phyloP scores from a whole-genome alignment of 345 rosid species.

The Gossypium anomalum region DNA sequence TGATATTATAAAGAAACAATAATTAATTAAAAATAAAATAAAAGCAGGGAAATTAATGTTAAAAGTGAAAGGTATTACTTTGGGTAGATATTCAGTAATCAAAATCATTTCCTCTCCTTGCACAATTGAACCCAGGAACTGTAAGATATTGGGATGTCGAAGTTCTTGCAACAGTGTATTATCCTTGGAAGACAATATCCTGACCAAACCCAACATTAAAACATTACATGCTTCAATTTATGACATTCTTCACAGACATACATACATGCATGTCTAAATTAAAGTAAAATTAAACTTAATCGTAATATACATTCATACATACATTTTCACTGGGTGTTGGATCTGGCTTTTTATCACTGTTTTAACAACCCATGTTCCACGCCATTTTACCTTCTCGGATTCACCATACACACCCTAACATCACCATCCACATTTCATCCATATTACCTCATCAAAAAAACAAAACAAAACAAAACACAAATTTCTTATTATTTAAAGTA shows the following conservation, averaged over 20 bases:
- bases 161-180: slow-evolving; percentile 48
- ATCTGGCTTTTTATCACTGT: slow-evolving; percentile 49
- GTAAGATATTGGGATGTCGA: slow-evolving; percentile 61
- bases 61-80: slow-evolving; percentile 20
- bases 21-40: too few relatives aligned
- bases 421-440: not conserved
- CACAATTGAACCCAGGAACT: slow-evolving; percentile 63
- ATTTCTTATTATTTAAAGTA: not conserved
- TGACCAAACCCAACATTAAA: slow-evolving; percentile 17
- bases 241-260: too few relatives aligned
- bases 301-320: not conserved
- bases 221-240: not conserved
- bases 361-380: slow-evolving; percentile 65
- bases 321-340: slow-evolving; percentile 38
- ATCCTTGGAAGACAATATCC: slow-evolving; percentile 55
- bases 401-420: slow-evolving; percentile 47
- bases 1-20: too few relatives aligned
- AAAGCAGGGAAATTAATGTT: too few relatives aligned
- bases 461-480: too few relatives aligned
- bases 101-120: slow-evolving; percentile 50
- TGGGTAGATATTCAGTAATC: slow-evolving; percentile 50
- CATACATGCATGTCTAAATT: not conserved
- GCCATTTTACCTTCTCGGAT: slow-evolving; percentile 56
- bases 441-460: not conserved
- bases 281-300: not conserved